Evolutionary conservation across 345 rosid genomes (phyloP), one percentile per base, ranked within the genome.

Genomic region (Salix exigua): DNA sequence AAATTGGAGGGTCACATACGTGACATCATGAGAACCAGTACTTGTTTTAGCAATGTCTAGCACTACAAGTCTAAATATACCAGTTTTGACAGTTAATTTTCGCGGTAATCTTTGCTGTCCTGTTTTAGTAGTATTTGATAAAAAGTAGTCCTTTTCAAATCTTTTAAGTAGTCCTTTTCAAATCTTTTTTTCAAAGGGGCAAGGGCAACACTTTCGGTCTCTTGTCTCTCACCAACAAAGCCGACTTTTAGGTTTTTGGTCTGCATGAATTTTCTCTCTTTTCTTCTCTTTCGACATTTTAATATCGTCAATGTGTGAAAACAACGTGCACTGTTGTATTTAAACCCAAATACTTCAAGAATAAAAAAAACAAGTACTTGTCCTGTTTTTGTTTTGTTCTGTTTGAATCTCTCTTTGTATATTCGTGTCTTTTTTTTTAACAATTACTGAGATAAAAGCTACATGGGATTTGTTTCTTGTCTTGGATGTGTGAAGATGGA

Each of bases 171-270:
- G 26, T 2, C 13, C 8, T 1, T 53, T 37, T 58, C 65, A n/a
- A 5, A 11, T 19, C n/a, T 63, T 38, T 26, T 12, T 33, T 48
- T 1, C 33, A 70, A 40, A 53, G 33, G 33, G 33, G 33, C 33
- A 31, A 31, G 74, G 48, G 10, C 16, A 38, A 31, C 35, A 75
- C 88, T 86, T 85, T 81, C 85, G 84, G 85, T 71, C 48, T 58
- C 17, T 82, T 60, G 33, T 84, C 76, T 73, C 38, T 66, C 58
- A 68, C 69, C 78, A 73, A 73, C 85, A 23, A 16, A 81, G 86
- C 92, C 86, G 84, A 85, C 90, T 78, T 86, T 82, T 69, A 72
- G 82, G 78, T 75, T n/a, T 35, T 53, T 67, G 72, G 89, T 85
- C 85, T 87, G 88, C 85, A 58, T 71, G 79, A 78, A 51, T 23